These are phyloP conservation scores for Apiospora marii DNA, from an alignment of 2,329 filamentous ascomycete species.

Conservation along the genomic window DNA sequence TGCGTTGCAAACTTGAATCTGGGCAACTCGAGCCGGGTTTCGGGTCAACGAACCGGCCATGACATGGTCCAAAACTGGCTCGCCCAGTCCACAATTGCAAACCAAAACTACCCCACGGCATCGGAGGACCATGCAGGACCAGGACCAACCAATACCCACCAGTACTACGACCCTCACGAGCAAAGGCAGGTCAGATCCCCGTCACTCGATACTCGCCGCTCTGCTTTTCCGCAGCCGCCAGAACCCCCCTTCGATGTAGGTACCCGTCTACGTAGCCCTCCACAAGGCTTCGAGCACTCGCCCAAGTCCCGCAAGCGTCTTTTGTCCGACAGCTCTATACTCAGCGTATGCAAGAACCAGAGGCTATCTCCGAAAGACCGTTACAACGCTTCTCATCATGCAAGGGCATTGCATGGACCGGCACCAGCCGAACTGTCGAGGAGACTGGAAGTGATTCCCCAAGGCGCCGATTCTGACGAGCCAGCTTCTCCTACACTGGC, in stretches of 20 bases:
- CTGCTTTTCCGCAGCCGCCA: not conserved
- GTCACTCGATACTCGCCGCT: not conserved
- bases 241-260: not conserved
- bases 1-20: constrained; percentile 31
- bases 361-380: not conserved
- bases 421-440: not conserved
- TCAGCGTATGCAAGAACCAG: not conserved
- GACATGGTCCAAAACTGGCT: constrained; percentile 41
- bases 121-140: not conserved
- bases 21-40: constrained; percentile 34
- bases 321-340: constrained; percentile 15
- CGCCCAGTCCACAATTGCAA: constrained; percentile 24
- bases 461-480: constrained; percentile 32
- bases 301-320: constrained; percentile 9
- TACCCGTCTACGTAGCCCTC: not conserved
- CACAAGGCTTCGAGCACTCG: not conserved
- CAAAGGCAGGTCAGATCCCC: constrained; percentile 3
- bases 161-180: not conserved
- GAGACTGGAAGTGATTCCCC: constrained; percentile 13
- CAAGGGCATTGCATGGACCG: not conserved
- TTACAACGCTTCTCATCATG: not conserved
- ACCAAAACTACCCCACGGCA: constrained; percentile 19
- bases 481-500: constrained; percentile 26
- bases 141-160: constrained; percentile 14
- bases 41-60: constrained; percentile 32